A percentile compares a stretch with the other conserved stretches of the same genome.
phyloP scores from a whole-genome alignment of 768 basidiomycete species.

The Macrolepiota dolichaula region DNA sequence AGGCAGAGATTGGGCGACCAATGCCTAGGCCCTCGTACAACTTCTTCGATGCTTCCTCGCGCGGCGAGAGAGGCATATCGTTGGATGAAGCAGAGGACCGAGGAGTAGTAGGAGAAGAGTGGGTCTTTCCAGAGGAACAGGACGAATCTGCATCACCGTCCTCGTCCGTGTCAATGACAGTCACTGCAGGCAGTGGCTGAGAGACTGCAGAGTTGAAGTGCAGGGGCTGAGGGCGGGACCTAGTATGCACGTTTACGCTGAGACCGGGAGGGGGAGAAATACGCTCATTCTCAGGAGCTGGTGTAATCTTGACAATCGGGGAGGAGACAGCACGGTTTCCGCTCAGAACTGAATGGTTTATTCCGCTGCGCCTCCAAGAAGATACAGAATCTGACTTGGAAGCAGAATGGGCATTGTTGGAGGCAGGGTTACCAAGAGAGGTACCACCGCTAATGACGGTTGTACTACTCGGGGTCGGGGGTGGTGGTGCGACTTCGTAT shows the following conservation, averaged over 20 bases:
- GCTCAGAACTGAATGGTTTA: conserved; percentile 66
- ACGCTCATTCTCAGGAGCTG: conserved; percentile 57
- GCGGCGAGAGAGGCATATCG: conserved; percentile 67
- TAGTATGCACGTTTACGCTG: conserved; percentile 15
- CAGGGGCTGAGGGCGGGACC: conserved; percentile 64
- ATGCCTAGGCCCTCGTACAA: conserved; percentile 88
- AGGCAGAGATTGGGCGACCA: conserved; percentile 57
- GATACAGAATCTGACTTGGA: conserved; percentile 80
- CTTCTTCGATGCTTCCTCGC: conserved; percentile 85
- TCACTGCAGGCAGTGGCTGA: conserved; percentile 50
- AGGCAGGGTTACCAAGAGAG: conserved; percentile 53
- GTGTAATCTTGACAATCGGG: conserved; percentile 69
- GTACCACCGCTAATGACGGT: conserved; percentile 73
- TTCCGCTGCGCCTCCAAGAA: conserved; percentile 79
- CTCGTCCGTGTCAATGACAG: conserved; percentile 51
- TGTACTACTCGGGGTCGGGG: conserved; percentile 58
- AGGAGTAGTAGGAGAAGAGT: conserved; percentile 76
- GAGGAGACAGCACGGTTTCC: conserved; percentile 63
- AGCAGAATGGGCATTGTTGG: conserved; percentile 40
- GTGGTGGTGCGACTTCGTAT: conserved; percentile 40
- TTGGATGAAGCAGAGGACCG: conserved; percentile 59
- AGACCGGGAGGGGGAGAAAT: conserved; percentile 21
- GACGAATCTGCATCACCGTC: conserved; percentile 54
- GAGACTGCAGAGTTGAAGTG: conserved; percentile 54
- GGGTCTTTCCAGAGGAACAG: conserved; percentile 58